Conservation (phyloP, 495 filamentous ascomycete species). For the Trichoderma parareesei region DNA sequence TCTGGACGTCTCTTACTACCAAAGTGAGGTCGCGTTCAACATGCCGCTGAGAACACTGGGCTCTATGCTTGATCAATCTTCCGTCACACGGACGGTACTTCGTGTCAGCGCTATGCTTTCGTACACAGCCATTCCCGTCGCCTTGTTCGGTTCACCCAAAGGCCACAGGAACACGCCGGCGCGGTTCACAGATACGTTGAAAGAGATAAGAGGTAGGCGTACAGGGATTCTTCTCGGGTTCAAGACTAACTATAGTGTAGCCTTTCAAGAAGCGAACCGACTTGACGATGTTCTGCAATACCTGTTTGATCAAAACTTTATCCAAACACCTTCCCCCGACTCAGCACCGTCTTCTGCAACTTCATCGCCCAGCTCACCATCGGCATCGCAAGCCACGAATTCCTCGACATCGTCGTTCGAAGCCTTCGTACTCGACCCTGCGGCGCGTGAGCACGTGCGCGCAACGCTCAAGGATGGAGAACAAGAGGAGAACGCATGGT, state of each 20-base stretch:
- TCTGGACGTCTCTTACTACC: background rate
- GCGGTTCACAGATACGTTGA: background rate
- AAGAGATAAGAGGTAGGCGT: background rate
- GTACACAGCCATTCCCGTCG: slow-evolving; percentile 5
- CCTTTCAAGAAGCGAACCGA: background rate
- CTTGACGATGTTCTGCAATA: slow-evolving; percentile 8
- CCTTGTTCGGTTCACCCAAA: slow-evolving; percentile 1
- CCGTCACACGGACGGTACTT: slow-evolving; percentile 9
- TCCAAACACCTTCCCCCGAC: slow-evolving; percentile 1
- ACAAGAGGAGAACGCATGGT: slow-evolving; percentile 3
- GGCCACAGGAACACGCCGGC: background rate
- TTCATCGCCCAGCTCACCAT: background rate
- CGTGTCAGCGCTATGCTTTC: slow-evolving; percentile 13
- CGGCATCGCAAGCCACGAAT: background rate
- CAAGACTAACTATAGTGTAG: background rate
- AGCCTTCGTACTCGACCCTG: slow-evolving; percentile 9
- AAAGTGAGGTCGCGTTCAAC: background rate
- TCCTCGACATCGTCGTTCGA: slow-evolving; percentile 3
- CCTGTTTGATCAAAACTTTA: slow-evolving; percentile 3
- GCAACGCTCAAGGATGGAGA: background rate
- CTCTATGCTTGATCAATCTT: slow-evolving; percentile 10
- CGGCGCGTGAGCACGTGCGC: slow-evolving; percentile 4
- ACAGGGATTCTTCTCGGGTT: background rate
- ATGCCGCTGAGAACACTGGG: background rate
- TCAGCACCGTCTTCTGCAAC: background rate